phyloP scores from a whole-genome alignment of 228 moss, liverwort and hornwort genomes.

The Sphagnum magellanicum region DNA sequence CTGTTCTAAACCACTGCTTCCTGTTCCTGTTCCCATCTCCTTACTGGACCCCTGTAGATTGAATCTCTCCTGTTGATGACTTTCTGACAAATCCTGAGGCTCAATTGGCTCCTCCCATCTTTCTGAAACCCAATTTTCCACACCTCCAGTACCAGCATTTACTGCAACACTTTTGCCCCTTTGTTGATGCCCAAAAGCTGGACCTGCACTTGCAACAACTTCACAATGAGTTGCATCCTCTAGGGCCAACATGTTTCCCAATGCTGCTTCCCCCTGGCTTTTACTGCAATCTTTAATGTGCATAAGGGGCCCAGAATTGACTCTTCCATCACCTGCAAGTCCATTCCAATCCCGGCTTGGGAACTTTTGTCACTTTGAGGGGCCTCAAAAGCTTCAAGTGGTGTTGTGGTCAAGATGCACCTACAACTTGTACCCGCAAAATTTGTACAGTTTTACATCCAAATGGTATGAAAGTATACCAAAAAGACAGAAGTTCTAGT shows the following conservation, averaged over 20 bases:
- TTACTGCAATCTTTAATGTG: background rate
- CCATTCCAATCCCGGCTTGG: background rate
- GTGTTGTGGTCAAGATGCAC: no score
- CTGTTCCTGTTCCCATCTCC: background rate
- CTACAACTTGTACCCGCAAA: no score
- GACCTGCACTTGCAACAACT: constrained; percentile 2
- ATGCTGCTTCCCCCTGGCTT: background rate
- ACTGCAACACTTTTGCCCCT: background rate
- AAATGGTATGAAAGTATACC: no score
- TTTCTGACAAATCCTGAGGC: background rate
- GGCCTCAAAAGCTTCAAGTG: background rate
- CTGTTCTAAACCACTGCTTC: constrained; percentile 5
- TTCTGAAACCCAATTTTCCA: background rate
- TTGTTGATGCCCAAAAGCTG: background rate
- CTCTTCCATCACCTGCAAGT: background rate
- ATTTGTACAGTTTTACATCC: no score
- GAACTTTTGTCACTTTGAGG: background rate
- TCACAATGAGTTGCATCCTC: background rate
- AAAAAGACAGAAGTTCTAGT: no score
- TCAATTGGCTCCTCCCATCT: background rate
- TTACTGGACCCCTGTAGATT: background rate
- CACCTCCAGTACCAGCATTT: background rate
- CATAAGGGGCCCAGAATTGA: background rate
- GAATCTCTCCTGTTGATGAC: background rate
- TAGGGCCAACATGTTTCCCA: background rate